Percentiles rank a stretch among this genome's conserved stretches.
Conservation (phyloP, 352 stramenopile genomes). For the Phytophthora quininea region DNA sequence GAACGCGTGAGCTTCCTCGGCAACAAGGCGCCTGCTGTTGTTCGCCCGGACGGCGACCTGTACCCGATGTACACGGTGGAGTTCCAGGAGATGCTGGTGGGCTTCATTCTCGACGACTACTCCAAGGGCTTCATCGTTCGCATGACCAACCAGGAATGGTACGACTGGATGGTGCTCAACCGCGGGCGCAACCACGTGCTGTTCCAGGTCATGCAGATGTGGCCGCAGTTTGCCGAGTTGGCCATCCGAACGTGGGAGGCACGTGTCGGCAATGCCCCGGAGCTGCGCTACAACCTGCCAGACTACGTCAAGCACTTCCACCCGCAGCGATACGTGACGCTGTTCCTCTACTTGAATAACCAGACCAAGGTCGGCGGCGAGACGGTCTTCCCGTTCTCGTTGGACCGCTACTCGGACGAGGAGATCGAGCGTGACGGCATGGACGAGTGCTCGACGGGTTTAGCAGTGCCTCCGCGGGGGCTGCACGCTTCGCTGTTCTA, state of each 20-base stretch:
- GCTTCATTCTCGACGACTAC: slow-evolving; percentile 75
- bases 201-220: slow-evolving; percentile 66
- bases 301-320: slow-evolving; percentile 78
- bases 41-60: slow-evolving; percentile 48
- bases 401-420: slow-evolving; percentile 74
- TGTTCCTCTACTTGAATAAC: slow-evolving; percentile 98
- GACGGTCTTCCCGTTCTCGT: slow-evolving; percentile 96
- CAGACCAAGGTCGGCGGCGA: slow-evolving; percentile 94
- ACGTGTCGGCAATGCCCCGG: slow-evolving; percentile 34
- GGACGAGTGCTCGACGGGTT: slow-evolving; percentile 77
- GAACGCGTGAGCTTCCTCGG: slow-evolving; percentile 74
- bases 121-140: slow-evolving; percentile 53
- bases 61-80: slow-evolving; percentile 73
- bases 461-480: slow-evolving; percentile 72
- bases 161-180: slow-evolving; percentile 76
- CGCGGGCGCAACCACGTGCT: slow-evolving; percentile 66
- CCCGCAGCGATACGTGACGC: slow-evolving; percentile 95
- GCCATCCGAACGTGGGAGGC: slow-evolving; percentile 76
- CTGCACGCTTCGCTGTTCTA: slow-evolving; percentile 88
- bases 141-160: slow-evolving; percentile 75
- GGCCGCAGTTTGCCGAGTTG: slow-evolving; percentile 62
- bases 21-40: slow-evolving; percentile 46
- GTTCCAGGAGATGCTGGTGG: slow-evolving; percentile 68
- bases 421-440: slow-evolving; percentile 77
- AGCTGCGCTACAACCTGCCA: slow-evolving; percentile 70